Base-by-base conservation (phyloP, 2,329 filamentous ascomycete species). In the Xylaria sp. region DNA sequence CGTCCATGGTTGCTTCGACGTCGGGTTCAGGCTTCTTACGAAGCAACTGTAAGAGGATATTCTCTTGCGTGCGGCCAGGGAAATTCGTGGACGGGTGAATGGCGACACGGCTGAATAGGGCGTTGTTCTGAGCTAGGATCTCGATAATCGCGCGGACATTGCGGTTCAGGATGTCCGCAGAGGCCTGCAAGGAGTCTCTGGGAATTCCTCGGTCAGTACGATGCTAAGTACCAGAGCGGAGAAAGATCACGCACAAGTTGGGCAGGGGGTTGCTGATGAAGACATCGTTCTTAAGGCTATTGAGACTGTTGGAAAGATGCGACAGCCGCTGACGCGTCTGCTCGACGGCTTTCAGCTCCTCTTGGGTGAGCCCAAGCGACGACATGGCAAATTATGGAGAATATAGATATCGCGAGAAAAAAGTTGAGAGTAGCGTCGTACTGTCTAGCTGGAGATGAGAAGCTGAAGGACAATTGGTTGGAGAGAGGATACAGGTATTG, bases 1-100 rank as follows among this genome's bases (percentile, higher is more conserved):
- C 83, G 25, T 89, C 87, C 31, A 95, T 89, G 82, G 91, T 90
- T 66, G 90, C 89, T 77, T 94, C 92, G 20, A 94, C 90, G 28
- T 88, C 86, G 0, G 93, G 92, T 73, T 96, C 93, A 58, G 94
- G 86, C 78, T 96, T 96, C 81, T 96, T 97, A 48, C 93, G 90
- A 39, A 97, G 83, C 1, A 97, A 84, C 74, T 91, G 88, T 31
- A 88, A 85, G 1, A 95, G 85, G 3, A 93, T 84, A 58, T 80
- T 82, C 78, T 92, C 89, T 68, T 93, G 89, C 5, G 86, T 90
- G 74, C 87, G 90, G 46, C 89, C 91, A 4, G 89, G 94, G 80
- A 88, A 96, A 78, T 90, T 90, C 1, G 93, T 92, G 13, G 90
- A 89, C 0, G 94, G 94, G 77, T 92, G 93, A 25, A 92, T 88